Evolutionary conservation across 169 alveolate species (phyloP), one percentile per base, ranked within the genome.

Genomic region (Toxoplasma gondii): DNA sequence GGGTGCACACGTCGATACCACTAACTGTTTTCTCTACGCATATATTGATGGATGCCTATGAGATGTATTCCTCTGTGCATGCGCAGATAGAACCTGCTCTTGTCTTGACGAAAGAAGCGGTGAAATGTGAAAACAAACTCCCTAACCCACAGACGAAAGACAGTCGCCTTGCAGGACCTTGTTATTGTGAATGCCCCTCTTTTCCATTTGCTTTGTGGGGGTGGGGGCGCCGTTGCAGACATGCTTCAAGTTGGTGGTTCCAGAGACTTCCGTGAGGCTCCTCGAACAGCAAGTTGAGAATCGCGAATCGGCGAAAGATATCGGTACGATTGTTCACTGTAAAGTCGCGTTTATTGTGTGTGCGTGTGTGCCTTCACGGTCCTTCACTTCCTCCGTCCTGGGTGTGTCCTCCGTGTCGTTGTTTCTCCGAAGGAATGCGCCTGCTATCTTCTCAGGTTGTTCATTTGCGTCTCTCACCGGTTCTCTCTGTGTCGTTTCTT

Each of bases 241-340:
- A 29, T 92, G 95, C 92, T 92, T 92, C 54, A 92, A 92, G 69
- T 83, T 92, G 34, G 95, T 92, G 27, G 88, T 92, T 38, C 95
- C 95, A 1, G 95, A 92, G 92, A 49, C 92, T n/a, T 91, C 95
- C 27, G 78, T 69, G 45, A 36, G 83, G 88, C 92, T 82, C 67
- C 44, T 92, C 39, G 49, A 78, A n/a, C 74, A 64, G 74, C 74
- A 22, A 64, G 74, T 22, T 27, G 74, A 64, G 34, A 64, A 16
- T 27, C n/a, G 74, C n/a, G 74, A 64, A 10, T 64, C 74, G n/a
- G 74, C 74, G 74, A 16, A 27, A 19, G 74, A 64, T 12, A 4
- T 64, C 7, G 74, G 74, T 64, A 27, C 1, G 74, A 10, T 7
- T 16, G 5, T 19, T 16, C 74, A 1, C 74, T 16, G 74, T 27